Base-by-base conservation (phyloP, 345 rosid genomes). In the Capsella bursapastoris region DNA sequence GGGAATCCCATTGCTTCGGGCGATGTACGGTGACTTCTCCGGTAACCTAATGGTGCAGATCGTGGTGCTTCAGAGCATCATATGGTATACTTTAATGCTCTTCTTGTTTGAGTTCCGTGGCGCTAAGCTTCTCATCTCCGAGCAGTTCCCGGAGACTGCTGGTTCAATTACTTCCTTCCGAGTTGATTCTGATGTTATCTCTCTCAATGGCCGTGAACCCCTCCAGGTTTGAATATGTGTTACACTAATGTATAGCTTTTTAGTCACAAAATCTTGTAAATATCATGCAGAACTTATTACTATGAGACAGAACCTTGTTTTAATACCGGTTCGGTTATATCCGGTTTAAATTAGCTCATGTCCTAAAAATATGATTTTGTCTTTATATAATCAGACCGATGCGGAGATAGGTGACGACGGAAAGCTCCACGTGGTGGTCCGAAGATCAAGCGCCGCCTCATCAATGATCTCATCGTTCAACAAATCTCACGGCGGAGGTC, bases 351-450 rank as follows among this genome's bases (percentile, higher is more conserved):
- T 53, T 13, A 14, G 15, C 6, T 7, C 16, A 0, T 4, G 15
- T 13, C 48, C 15, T 43, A 13, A 44, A 86, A 9, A 10, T 15
- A 18, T 55, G 22, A 44, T 15, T 13, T 34, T 25, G 1, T 48
- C 16, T 22, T 50, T 63, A 22, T 22, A 22, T 22, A n/a, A 68
- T 57, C n/a, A 85, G 82, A 85, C 95, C 0, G 92, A 87, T 29
- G 97, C 97, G 10, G 92, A 89, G 83, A 87, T 91, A 29, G 95
- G 92, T 7, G 91, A 87, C 44, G 94, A 89, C 38, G 97, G 97
- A 4, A 91, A 91, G 76, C 88, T 91, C 4, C 97, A 91, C 51
- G 97, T 91, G 55, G 85, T 84, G 51, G 86, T 87, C n/a, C 76
- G 82, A 50, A 82, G 90, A 70, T 84, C 92, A 25, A 83, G 70